These are phyloP conservation scores for Teratosphaeria epicoccoides DNA, from an alignment of 2,329 filamentous ascomycete genomes.

Conservation along the genomic window DNA sequence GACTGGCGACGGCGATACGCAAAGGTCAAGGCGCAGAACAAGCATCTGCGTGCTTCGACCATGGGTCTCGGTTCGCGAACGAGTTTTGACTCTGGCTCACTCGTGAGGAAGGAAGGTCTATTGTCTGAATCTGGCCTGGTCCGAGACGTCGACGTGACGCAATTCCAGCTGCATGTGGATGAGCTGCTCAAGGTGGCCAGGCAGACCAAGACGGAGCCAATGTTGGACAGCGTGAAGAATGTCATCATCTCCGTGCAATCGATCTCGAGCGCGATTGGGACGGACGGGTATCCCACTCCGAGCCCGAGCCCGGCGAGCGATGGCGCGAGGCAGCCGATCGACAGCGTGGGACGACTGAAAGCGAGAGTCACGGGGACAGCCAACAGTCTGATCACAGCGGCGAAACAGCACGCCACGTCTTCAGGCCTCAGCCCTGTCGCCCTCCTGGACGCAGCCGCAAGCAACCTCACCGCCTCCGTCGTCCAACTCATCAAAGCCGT, in stretches of 20 bases:
- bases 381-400: conserved; percentile 89
- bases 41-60: conserved; percentile 69
- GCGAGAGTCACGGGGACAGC: conserved; percentile 80
- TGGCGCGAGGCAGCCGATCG: neutral
- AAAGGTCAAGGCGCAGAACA: conserved; percentile 74
- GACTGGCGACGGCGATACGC: conserved; percentile 89
- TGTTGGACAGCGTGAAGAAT: conserved; percentile 76
- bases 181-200: conserved; percentile 74
- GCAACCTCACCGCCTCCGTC: conserved; percentile 74
- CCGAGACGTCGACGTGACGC: conserved; percentile 85
- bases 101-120: conserved; percentile 50
- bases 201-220: conserved; percentile 58
- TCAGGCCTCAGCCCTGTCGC: conserved; percentile 86
- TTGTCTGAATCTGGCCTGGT: conserved; percentile 60
- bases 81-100: conserved; percentile 51
- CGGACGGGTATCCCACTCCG: conserved; percentile 23
- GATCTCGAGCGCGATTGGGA: conserved; percentile 69
- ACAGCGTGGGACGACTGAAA: conserved; percentile 48
- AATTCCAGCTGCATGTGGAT: conserved; percentile 89
- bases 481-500: conserved; percentile 75
- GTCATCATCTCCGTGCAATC: conserved; percentile 73
- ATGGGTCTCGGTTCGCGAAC: conserved; percentile 55
- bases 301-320: conserved; percentile 16
- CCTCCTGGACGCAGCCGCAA: conserved; percentile 82
- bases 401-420: conserved; percentile 78